A percentile compares a stretch with the other conserved stretches of the same genome.
phyloP scores from a whole-genome alignment of 306 rosid species.

The Dryas alaskensis region DNA sequence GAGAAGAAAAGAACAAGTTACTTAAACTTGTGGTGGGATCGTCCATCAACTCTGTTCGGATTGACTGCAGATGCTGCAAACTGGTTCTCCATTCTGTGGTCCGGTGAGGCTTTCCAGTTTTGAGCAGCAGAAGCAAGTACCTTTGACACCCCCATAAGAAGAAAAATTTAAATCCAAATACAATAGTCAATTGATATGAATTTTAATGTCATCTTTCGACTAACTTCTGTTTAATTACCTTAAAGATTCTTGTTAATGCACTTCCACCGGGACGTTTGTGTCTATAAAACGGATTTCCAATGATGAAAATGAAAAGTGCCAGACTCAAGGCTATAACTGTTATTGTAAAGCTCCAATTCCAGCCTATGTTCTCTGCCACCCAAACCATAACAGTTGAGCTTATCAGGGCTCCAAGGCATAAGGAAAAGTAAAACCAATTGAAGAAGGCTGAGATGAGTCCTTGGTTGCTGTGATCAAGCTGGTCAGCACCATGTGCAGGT shows the following conservation, averaged over 20 bases:
- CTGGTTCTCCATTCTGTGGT: not conserved
- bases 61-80: not conserved
- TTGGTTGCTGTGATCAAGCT: slow-evolving; percentile 31
- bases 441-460: slow-evolving; percentile 38
- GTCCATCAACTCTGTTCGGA: not conserved
- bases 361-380: slow-evolving; percentile 38
- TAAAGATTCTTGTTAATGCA: slow-evolving; percentile 28
- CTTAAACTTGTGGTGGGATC: slow-evolving; percentile 16
- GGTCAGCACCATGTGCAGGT: slow-evolving; percentile 47
- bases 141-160: slow-evolving; percentile 8
- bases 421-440: slow-evolving; percentile 40
- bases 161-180: not conserved
- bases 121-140: slow-evolving; percentile 25
- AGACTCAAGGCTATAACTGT: slow-evolving; percentile 18
- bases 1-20: not conserved
- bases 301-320: slow-evolving; percentile 20
- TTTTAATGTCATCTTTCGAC: not conserved
- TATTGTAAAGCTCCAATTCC: slow-evolving; percentile 31
- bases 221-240: not conserved
- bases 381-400: slow-evolving; percentile 35
- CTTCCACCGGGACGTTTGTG: slow-evolving; percentile 37
- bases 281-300: slow-evolving; percentile 28
- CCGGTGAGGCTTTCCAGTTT: slow-evolving; percentile 10
- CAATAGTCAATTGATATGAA: not conserved
- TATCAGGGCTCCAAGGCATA: slow-evolving; percentile 28